Evolutionary conservation across 2,329 filamentous ascomycete genomes (phyloP), one percentile per base, ranked within the genome.

Genomic region (Elsinoe fawcettii): DNA sequence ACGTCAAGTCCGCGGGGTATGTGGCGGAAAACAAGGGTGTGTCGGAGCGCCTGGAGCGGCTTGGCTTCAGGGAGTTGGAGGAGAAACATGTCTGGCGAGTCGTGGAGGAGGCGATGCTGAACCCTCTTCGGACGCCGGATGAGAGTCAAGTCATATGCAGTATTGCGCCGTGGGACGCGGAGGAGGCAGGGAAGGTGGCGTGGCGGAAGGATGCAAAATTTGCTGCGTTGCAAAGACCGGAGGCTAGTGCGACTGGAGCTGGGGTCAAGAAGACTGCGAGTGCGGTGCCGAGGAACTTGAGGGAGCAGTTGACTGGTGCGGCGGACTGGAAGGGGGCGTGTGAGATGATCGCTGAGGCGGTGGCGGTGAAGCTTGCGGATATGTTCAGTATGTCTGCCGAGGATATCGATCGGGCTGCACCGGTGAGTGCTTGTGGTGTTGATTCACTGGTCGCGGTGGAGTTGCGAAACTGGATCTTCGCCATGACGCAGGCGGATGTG

Each of bases 1-100:
- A 74, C 1, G 73, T 84, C 7, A 66, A 68, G 2, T 74, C 69
- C 4, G 64, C 72, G 3, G 75, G 76, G 1, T 71, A 68, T 51
- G 60, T 76, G 22, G 51, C 32, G 7, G 46, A 41, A 20, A 14
- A 32, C 46, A 25, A 32, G 6, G 14, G 30, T 5, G 46, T 51
- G 3, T 14, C 16, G 5, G 30, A 16, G 25, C 32, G 34, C 25
- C 20, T 46, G 5, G 11, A 25, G 25, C 11, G 9, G 11, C 25
- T 18, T 18, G 25, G 41, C 9, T 46, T 27, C 22, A 14, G 32
- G 25, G 30, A 14, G 8, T 34, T 51, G 6, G 25, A 18, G 5
- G 25, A 32, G 27, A 14, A n/a, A 14, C 25, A 51, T 3, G 20
- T 51, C 25, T 16, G 32, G 11, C 23, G 16, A 9, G 9, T 51